Conservation (phyloP, 1,139 yeast genomes). For the Candida tetrigidarum region DNA sequence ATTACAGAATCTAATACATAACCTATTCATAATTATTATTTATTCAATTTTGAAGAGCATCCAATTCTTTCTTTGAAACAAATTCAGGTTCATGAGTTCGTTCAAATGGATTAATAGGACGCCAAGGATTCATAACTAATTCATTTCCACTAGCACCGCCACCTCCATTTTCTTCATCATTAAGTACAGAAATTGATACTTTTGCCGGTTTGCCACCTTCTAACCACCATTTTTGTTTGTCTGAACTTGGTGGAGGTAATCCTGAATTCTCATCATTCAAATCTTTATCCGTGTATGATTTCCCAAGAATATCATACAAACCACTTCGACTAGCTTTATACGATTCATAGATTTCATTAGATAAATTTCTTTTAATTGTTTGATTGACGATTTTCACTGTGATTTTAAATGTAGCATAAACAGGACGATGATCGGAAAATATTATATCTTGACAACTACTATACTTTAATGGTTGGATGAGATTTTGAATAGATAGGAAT, state of each 20-base stretch:
- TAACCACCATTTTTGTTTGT: constrained; percentile 88
- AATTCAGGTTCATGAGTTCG: constrained; percentile 40
- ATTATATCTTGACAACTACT: constrained; percentile 60
- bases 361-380: constrained; percentile 56
- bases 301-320: constrained; percentile 37
- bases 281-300: constrained; percentile 30
- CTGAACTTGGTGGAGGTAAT: constrained; percentile 91
- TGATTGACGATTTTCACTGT: constrained; percentile 74
- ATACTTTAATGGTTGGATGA: constrained; percentile 67
- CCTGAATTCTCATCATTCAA: constrained; percentile 26
- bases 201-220: constrained; percentile 77
- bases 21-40: not conserved
- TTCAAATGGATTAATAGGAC: constrained; percentile 74
- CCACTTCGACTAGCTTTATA: constrained; percentile 52
- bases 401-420: constrained; percentile 75
- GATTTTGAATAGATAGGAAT: constrained; percentile 48
- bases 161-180: constrained; percentile 22
- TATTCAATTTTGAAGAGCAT: constrained; percentile 12
- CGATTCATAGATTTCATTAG: constrained; percentile 61
- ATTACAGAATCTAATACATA: not conserved
- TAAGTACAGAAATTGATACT: constrained; percentile 52
- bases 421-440: constrained; percentile 96
- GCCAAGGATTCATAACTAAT: constrained; percentile 63
- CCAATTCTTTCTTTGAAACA: constrained; percentile 20
- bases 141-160: constrained; percentile 16